Base-by-base conservation (phyloP, 1,284 basidiomycete genomes). In the Apiotrichum porosum region DNA sequence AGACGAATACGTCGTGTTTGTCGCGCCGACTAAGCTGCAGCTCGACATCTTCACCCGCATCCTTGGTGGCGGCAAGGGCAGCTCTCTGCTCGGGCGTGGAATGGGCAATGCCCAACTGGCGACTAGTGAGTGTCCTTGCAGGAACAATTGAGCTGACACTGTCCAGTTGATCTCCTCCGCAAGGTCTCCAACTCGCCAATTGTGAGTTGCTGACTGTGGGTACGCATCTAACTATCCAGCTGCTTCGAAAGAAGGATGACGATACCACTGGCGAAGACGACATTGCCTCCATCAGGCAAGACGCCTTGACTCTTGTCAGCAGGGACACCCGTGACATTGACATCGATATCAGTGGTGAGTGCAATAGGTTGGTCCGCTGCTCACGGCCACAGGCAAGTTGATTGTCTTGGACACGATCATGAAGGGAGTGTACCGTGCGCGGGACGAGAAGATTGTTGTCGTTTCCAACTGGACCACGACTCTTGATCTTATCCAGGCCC, bases 171-270 rank as follows among this genome's bases (percentile, higher is more conserved):
- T 22, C 48, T 65, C 47, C 77, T 93, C 41, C 86, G 86, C 19
- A 95, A 97, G 77, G 81, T 97, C 51, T 92, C 89, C 75, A 97
- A 90, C 65, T 90, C 91, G 57, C 93, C 94, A 0, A 83, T 91
- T 36, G 67, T 71, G 23, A 28, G 65, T 47, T 22, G n/a, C 15
- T 3, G 12, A 2, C 8, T 32, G 9, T 22, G 6, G 3, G 4
- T 17, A 12, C 32, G 43, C 24, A n/a, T 32, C 45, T 54, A 33
- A 58, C 41, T 28, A 21, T n/a, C 23, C 26, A 72, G 50, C 76
- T 97, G 17, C 75, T 97, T 21, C 83, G 85, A 59, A 82, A 83
- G 18, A 80, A 80, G 39, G 83, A 86, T 54, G 82, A 65, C 9
- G 62, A 66, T 17, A 52, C 40, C 5, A 32, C 21, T 26, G 48